phyloP scores from a whole-genome alignment of 306 rosid genomes.

The Acmispon strigosus region DNA sequence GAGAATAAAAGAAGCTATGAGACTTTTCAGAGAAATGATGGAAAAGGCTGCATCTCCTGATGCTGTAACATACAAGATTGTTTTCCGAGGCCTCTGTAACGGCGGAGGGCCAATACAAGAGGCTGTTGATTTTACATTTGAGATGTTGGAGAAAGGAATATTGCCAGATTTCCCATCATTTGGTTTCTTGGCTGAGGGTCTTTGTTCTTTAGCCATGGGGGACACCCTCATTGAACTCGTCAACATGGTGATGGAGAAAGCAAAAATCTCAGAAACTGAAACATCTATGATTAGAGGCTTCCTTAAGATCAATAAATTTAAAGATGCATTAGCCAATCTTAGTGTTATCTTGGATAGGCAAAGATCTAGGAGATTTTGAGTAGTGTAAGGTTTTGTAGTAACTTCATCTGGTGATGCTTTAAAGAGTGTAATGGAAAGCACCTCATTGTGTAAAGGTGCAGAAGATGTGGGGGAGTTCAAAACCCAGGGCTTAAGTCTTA shows the following conservation, averaged over 20 bases:
- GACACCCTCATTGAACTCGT: constrained; percentile 61
- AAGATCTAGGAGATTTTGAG: constrained; percentile 41
- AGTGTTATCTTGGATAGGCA: constrained; percentile 57
- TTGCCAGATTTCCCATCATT: constrained; percentile 71
- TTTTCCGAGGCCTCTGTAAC: constrained; percentile 82
- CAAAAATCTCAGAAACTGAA: constrained; percentile 47
- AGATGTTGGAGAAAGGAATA: constrained; percentile 68
- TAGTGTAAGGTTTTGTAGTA: constrained; percentile 11
- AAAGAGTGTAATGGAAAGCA: background rate
- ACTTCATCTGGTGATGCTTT: constrained; percentile 4
- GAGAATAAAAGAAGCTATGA: constrained; percentile 75
- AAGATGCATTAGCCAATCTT: constrained; percentile 74
- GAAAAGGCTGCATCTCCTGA: constrained; percentile 80
- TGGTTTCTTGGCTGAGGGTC: constrained; percentile 78
- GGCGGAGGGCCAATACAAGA: constrained; percentile 87
- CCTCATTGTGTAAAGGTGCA: background rate
- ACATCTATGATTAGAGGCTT: constrained; percentile 61
- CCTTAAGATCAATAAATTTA: constrained; percentile 68
- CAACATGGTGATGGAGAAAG: constrained; percentile 68
- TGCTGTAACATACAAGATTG: constrained; percentile 61
- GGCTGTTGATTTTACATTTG: constrained; percentile 73
- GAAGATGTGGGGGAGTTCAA: constrained; percentile 10
- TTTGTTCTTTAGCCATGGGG: constrained; percentile 77
- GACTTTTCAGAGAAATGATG: constrained; percentile 85
- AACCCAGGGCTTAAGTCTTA: background rate